Conservation (phyloP, 768 basidiomycete genomes). For the Chalciporus piperatus region DNA sequence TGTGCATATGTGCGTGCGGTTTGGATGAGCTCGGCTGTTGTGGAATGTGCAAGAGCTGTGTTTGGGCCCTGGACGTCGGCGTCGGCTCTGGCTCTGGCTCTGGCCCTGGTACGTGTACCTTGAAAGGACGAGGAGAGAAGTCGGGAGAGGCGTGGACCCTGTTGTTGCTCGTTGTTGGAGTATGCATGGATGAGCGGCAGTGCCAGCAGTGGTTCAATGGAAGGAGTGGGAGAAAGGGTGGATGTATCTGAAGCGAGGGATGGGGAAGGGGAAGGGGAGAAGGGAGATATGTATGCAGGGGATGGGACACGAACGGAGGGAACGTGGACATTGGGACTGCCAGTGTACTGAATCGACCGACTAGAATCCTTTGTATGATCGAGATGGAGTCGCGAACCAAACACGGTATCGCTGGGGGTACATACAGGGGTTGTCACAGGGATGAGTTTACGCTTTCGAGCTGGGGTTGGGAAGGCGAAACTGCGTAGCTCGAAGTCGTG, state of each 20-base stretch:
- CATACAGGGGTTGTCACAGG: conserved; percentile 16
- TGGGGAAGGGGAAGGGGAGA: conserved; percentile 20
- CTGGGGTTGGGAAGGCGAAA: background rate
- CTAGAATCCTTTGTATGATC: background rate
- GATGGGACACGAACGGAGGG: conserved; percentile 18
- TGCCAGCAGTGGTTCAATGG: conserved; percentile 10
- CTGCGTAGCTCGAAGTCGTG: conserved; percentile 13
- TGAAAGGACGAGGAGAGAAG: conserved; percentile 23
- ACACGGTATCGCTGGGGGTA: conserved; percentile 22
- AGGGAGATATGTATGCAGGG: conserved; percentile 20
- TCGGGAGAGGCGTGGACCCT: conserved; percentile 15
- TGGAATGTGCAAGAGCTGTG: conserved; percentile 7
- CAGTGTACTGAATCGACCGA: background rate
- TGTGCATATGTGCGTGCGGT: conserved; percentile 16
- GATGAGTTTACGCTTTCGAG: conserved; percentile 12
- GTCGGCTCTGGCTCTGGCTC: background rate
- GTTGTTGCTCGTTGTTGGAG: background rate
- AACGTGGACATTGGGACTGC: background rate
- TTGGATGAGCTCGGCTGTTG: conserved; percentile 16
- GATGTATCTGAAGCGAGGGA: conserved; percentile 10
- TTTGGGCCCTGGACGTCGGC: background rate
- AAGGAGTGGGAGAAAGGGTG: conserved; percentile 14
- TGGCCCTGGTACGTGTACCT: conserved; percentile 1
- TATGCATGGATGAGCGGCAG: background rate
- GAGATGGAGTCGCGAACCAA: conserved; percentile 10